phyloP scores from a whole-genome alignment of 2,329 filamentous ascomycete species.

The Trichoderma atrobrunneum region DNA sequence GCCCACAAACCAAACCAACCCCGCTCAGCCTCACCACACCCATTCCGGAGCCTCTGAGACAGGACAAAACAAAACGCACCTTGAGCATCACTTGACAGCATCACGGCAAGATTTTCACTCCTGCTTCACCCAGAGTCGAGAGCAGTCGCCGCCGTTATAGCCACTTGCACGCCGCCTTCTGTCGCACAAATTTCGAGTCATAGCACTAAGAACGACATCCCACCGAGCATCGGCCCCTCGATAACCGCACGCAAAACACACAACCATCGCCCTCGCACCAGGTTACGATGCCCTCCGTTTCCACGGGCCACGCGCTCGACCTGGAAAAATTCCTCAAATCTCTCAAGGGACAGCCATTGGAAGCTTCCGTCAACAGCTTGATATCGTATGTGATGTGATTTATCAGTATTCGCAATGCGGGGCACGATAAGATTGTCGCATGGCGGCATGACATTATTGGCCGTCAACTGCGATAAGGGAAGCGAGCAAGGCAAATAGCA shows the following conservation, averaged over 20 bases:
- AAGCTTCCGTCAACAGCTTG: conserved; percentile 78
- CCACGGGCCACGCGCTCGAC: conserved; percentile 58
- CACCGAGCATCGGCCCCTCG: conserved; percentile 7
- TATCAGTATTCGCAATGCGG: conserved; percentile 17
- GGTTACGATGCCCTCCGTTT: conserved; percentile 35
- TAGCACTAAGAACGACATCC: neutral
- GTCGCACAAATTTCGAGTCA: conserved; percentile 17
- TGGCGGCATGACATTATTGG: neutral
- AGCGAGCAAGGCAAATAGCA: neutral
- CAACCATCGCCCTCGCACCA: neutral
- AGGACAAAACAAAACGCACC: neutral
- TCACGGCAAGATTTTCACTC: neutral
- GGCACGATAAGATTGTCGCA: conserved; percentile 11
- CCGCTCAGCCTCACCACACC: conserved; percentile 16
- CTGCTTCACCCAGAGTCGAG: neutral
- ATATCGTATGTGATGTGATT: conserved; percentile 62
- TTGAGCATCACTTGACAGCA: neutral
- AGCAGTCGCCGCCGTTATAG: neutral
- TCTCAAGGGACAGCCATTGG: conserved; percentile 70
- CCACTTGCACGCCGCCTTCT: neutral
- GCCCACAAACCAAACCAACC: conserved; percentile 13
- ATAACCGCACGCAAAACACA: neutral
- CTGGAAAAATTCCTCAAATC: conserved; percentile 76
- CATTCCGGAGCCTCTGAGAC: conserved; percentile 5
- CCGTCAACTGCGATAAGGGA: neutral